A percentile compares a stretch with the other conserved stretches of the same genome.
Evolutionary conservation across 768 basidiomycete species (phyloP).

Genomic region (Podaxis rugospora): DNA sequence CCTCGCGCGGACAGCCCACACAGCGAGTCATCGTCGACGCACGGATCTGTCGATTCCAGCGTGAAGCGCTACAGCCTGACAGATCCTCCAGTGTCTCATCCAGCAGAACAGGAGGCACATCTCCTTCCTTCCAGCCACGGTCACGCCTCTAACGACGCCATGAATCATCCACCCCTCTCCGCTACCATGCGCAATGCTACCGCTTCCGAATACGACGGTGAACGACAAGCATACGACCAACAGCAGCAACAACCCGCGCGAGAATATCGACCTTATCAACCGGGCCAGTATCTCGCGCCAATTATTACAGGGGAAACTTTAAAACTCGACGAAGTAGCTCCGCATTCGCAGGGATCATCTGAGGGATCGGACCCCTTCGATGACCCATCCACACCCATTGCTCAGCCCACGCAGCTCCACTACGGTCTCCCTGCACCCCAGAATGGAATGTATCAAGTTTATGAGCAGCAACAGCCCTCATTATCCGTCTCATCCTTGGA

Average conservation of each 20-base stretch:
- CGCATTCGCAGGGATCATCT: slow-evolving; percentile 3
- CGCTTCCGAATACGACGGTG: slow-evolving; percentile 8
- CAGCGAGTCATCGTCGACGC: slow-evolving; percentile 15
- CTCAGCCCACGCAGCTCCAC: slow-evolving; percentile 1
- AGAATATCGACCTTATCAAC: slow-evolving; percentile 48
- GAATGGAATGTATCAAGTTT: slow-evolving; percentile 29
- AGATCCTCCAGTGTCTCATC: slow-evolving; percentile 20
- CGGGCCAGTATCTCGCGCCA: slow-evolving; percentile 56
- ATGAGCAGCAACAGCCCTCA: slow-evolving; percentile 22
- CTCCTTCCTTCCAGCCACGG: slow-evolving; percentile 10
- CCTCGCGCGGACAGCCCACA: slow-evolving; percentile 19
- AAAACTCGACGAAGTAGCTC: slow-evolving; percentile 35
- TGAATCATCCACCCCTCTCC: slow-evolving; percentile 21
- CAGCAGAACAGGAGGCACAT: slow-evolving; percentile 2
- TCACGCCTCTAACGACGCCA: slow-evolving; percentile 16
- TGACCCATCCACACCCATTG: slow-evolving; percentile 21
- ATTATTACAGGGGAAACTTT: slow-evolving; percentile 66
- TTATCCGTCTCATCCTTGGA: slow-evolving; percentile 18
- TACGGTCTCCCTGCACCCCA: slow-evolving; percentile 13
- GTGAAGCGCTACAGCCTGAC: slow-evolving; percentile 29
- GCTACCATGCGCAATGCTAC: slow-evolving; percentile 14
- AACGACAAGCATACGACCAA: slow-evolving; percentile 14
- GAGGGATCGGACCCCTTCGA: slow-evolving; percentile 24
- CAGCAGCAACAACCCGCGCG: slow-evolving; percentile 14
- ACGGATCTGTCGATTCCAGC: slow-evolving; percentile 21